Base-by-base conservation (phyloP, 345 rosid genomes). In the Brassica carinata region DNA sequence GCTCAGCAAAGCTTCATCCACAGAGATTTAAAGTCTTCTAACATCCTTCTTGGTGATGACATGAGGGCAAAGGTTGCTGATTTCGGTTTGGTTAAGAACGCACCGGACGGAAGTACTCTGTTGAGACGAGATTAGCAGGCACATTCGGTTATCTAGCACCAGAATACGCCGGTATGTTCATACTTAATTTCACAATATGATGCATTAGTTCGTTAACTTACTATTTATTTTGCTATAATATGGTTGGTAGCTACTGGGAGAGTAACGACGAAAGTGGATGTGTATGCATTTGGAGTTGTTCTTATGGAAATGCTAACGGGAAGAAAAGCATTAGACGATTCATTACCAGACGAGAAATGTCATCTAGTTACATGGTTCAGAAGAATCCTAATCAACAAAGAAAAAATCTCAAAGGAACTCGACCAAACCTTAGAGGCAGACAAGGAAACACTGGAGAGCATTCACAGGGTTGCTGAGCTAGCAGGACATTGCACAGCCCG, bases 91-190 rank as follows among this genome's bases (percentile, higher is more conserved):
- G 98, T 94, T 51, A 92, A 92, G 82, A 87, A 88, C 64, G 94
- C 97, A 13, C 94, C 97, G 0, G 98, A 91, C 55, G 98, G 27
- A 92, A 92, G 67, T 86, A 89, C 84, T 94, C 98, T 4, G 84
- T 92, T 30, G 97, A 91, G 82, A 94, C 98, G n/a, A 85, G 90
- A 72, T 84, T 94, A 85, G 98, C 98, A 8, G 98, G 98, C 72
- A 94, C 97, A 14, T 94, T 94, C 68, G 98, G 98, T 62, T 94
- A 94, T 84, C 93, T 94, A 71, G 98, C 98, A 5, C 98, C 98
- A 14, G 98, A 94, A 76, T 94, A 94, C 77, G 98, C 98, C 40
- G 93, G 98, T 92, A 83, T 61, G 92, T 73, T 61, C 7, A 75
- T 65, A 40, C 11, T 72, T 53, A 61, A 14, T 43, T 40, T 40